Percentiles rank a stretch among this genome's conserved stretches.
phyloP scores from a whole-genome alignment of 192 early-diverging fungal genomes.

The Coemansia sp. region DNA sequence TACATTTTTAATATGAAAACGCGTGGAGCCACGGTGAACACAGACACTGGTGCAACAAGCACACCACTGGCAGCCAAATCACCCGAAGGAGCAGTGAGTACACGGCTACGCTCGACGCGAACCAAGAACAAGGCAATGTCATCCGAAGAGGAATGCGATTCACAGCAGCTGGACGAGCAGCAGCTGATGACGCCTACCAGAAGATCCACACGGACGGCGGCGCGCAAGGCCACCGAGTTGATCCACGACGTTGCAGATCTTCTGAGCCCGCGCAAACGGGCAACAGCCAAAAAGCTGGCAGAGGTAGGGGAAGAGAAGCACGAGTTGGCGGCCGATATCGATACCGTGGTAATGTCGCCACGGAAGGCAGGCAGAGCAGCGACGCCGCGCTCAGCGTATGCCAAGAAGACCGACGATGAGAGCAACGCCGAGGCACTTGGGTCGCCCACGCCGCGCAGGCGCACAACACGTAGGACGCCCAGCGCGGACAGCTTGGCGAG shows the following conservation, averaged over 20 bases:
- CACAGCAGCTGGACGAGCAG: slow-evolving; percentile 10
- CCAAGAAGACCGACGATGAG: not conserved
- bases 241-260: slow-evolving; percentile 24
- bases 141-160: slow-evolving; percentile 9
- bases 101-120: slow-evolving; percentile 21
- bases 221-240: slow-evolving; percentile 26
- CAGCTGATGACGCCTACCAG: slow-evolving; percentile 30
- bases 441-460: slow-evolving; percentile 28
- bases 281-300: slow-evolving; percentile 7
- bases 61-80: not conserved
- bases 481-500: slow-evolving; percentile 5
- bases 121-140: slow-evolving; percentile 6
- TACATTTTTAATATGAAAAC: slow-evolving; percentile 8
- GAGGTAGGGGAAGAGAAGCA: not conserved
- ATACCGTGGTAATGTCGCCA: not conserved
- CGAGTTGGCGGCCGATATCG: slow-evolving; percentile 16
- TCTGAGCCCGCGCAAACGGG: slow-evolving; percentile 15
- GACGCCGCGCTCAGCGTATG: not conserved
- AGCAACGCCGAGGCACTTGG: not conserved
- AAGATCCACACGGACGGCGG: slow-evolving; percentile 37
- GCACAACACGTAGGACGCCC: slow-evolving; percentile 8
- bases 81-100: not conserved
- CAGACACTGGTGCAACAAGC: slow-evolving; percentile 13
- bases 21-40: slow-evolving; percentile 9
- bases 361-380: not conserved